Evolutionary conservation across 2,329 filamentous ascomycete species (phyloP), one percentile per base, ranked within the genome.

Genomic region (Colletotrichum sojae): DNA sequence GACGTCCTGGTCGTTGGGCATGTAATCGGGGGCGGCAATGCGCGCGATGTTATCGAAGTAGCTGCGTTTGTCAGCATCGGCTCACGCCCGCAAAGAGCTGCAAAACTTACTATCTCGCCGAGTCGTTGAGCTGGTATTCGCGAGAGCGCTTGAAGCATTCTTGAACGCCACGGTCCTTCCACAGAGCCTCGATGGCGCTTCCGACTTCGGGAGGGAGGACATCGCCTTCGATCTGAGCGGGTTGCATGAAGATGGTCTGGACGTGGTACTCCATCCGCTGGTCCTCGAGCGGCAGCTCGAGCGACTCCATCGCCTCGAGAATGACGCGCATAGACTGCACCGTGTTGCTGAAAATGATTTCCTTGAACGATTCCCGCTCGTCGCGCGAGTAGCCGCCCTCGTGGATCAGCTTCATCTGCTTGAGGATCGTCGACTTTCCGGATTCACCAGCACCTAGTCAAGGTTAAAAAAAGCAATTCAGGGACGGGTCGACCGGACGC

Each of bases 341-440:
- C 1, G 89, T 91, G 80, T 91, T 91, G 83, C 88, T 90, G 83
- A 90, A 91, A 77, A 91, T 91, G 76, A 91, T 91, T 76, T 91
- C 89, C 81, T 91, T 91, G 85, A 91, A 91, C 6, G 88, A 90
- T 79, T 91, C 89, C 71, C 89, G 86, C 80, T 91, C 89, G 74
- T 98, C 96, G 81, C 95, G 93, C 71, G 96, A 98, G 86, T 98
- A 99, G 75, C 96, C 95, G 73, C 96, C 96, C 87, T 99, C 96
- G 83, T 99, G 94, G 78, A 99, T 99, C 78, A 99, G 92, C 88
- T 98, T 99, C 94, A 97, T 97, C 87, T 97, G 94, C 85, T 97
- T 97, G 76, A 97, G 86, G 76, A 97, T 97, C 39, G 94, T 97
- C 66, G 94, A 97, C 84, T 97, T 97, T 82, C 94, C 94, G 75